Base-by-base conservation (phyloP, 176 grass and related monocot species). In the Puccinellia tenuiflora region DNA sequence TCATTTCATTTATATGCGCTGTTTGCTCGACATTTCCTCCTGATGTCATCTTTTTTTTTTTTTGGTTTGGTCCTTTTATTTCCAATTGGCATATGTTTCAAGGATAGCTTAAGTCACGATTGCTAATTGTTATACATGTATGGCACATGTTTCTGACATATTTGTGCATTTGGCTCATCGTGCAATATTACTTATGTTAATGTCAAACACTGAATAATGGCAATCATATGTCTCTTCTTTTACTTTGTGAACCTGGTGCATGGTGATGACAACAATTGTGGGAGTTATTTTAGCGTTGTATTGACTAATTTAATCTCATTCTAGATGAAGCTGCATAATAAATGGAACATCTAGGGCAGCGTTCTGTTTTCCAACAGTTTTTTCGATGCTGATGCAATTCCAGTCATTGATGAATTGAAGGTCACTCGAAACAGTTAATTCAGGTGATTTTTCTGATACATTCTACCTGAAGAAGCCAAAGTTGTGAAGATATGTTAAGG, bases 401-500 rank as follows among this genome's bases (percentile, higher is more conserved):
- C 21, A 65, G 34, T 79, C 66, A 68, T 75, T 43, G 38, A 71
- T 84, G 76, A 79, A 67, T 31, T 80, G 45, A 83, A 79, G 55
- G 55, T 79, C 66, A 74, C 79, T 43, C 46, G 33, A 76, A 84
- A 82, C 45, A 73, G 35, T 86, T 79, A 72, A 79, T 86, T 83
- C 64, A 75, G 84, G 88, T 61, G 71, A 68, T 83, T 67, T 26
- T 74, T 79, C 75, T 78, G 43, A 43, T 74, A 67, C 74, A 56
- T 79, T 79, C 56, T 5, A 79, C 75, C 39, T 57, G 67, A 90
- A 83, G 67, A 66, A 75, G 68, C 80, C 50, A 13, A 90, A 79
- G 80, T 30, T 90, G 79, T 90, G 84, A 90, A 86, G 86, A 90
- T 53, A 69, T 78, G 75, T 54, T 77, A 66, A 90, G 38, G 79